Evolutionary conservation across 257 asterid genomes (phyloP).

Genomic region (Lavandula angustifolia): DNA sequence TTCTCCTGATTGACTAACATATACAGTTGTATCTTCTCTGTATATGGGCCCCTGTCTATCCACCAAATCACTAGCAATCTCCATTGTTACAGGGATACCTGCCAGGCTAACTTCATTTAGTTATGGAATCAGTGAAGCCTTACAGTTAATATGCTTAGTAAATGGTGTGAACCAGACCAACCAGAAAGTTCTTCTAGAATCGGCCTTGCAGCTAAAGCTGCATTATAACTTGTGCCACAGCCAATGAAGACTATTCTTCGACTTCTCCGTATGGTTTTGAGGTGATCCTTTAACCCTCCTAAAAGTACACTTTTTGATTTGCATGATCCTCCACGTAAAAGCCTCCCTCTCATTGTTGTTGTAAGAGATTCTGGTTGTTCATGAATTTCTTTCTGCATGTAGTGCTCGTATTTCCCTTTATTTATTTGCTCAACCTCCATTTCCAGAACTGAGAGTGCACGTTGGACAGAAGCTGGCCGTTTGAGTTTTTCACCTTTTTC

Average conservation of each 20-base stretch:
- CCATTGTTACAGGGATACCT: slow-evolving; percentile 98
- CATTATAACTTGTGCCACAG: slow-evolving; percentile 96
- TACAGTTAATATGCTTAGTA: background rate
- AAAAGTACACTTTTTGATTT: slow-evolving; percentile 86
- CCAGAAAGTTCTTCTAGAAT: slow-evolving; percentile 97
- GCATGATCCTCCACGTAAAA: slow-evolving; percentile 88
- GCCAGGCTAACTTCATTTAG: slow-evolving; percentile 23
- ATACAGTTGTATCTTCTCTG: slow-evolving; percentile 92
- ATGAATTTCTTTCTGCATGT: slow-evolving; percentile 98
- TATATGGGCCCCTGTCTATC: slow-evolving; percentile 98
- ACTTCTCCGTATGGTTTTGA: slow-evolving; percentile 92
- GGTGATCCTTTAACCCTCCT: slow-evolving; percentile 96
- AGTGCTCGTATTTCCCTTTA: slow-evolving; percentile 91
- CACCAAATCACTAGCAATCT: slow-evolving; percentile 94
- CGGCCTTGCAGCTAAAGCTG: slow-evolving; percentile 96
- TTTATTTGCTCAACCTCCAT: slow-evolving; percentile 99
- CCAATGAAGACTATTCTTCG: slow-evolving; percentile 93
- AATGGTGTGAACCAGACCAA: slow-evolving; percentile 30
- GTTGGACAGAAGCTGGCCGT: slow-evolving; percentile 86
- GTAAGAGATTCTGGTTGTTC: slow-evolving; percentile 95
- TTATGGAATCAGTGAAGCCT: slow-evolving; percentile 8
- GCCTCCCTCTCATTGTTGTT: slow-evolving; percentile 97
- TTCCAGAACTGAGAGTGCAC: slow-evolving; percentile 89
- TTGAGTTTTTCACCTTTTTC: slow-evolving; percentile 54
- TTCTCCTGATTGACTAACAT: slow-evolving; percentile 98